A percentile compares a stretch with the other conserved stretches of the same genome.
Conservation (phyloP, 2,329 filamentous ascomycete species). For the Blumeria graminis region DNA sequence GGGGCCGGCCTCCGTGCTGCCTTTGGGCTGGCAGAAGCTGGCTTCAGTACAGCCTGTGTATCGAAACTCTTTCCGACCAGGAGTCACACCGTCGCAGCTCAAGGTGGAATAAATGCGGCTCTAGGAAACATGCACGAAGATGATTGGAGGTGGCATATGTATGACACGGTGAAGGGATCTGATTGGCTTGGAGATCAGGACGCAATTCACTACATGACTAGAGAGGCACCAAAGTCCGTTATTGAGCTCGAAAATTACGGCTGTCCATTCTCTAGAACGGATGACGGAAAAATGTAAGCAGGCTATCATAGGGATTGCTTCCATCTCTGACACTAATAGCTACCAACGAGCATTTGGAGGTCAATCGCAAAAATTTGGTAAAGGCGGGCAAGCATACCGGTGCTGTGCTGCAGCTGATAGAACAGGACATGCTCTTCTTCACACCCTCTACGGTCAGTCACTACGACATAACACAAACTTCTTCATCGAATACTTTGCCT, state of each 20-base stretch:
- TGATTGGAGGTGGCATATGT: constrained; percentile 99
- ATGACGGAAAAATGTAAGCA: constrained; percentile 74
- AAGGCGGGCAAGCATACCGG: constrained; percentile 94
- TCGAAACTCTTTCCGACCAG: constrained; percentile 53
- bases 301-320: background rate
- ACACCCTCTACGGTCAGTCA: constrained; percentile 96
- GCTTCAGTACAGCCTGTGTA: constrained; percentile 77
- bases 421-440: constrained; percentile 89
- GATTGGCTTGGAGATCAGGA: constrained; percentile 97
- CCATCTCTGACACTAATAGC: constrained; percentile 19
- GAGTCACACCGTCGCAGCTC: constrained; percentile 61
- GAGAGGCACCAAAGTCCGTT: constrained; percentile 75
- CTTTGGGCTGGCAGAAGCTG: constrained; percentile 67
- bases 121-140: constrained; percentile 94
- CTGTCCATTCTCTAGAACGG: constrained; percentile 87
- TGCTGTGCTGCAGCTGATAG: constrained; percentile 78
- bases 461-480: constrained; percentile 97
- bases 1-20: constrained; percentile 62
- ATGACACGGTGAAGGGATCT: constrained; percentile 92
- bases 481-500: constrained; percentile 97
- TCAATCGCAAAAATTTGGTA: constrained; percentile 82
- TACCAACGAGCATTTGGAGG: constrained; percentile 98
- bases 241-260: constrained; percentile 95
- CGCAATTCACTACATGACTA: constrained; percentile 96
- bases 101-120: constrained; percentile 71